phyloP scores from a whole-genome alignment of 345 rosid genomes.

The Pistacia vera region DNA sequence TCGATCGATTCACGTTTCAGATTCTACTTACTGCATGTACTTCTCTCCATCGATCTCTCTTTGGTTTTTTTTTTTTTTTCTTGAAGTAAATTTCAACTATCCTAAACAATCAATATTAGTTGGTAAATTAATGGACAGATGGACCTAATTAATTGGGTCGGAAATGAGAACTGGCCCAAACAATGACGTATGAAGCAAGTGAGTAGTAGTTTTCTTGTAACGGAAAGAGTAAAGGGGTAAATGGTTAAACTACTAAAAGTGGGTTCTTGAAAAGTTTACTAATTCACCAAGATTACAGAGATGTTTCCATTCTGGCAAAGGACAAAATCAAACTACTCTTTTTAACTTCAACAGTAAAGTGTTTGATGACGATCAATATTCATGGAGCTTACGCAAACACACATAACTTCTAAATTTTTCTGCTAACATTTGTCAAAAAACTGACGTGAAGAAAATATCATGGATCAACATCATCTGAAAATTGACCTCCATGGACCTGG shows the following conservation, averaged over 20 bases:
- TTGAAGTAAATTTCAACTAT: too few species aligned
- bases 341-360: conserved; percentile 11
- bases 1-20: too few species aligned
- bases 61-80: too few species aligned
- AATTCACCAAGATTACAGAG: neutral
- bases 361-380: neutral
- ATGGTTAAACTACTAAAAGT: neutral
- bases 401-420: neutral
- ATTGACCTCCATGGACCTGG: neutral
- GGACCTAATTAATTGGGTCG: neutral
- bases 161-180: neutral
- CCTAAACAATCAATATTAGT: too few species aligned
- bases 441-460: too few species aligned
- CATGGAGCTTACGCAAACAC: neutral
- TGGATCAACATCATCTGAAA: too few species aligned
- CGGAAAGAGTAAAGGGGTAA: too few species aligned
- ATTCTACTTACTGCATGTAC: too few species aligned
- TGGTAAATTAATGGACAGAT: too few species aligned
- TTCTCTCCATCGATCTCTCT: too few species aligned
- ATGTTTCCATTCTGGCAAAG: neutral
- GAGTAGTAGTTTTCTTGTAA: neutral
- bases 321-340: neutral
- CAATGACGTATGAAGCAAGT: neutral
- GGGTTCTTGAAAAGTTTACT: neutral
- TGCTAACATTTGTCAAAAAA: neutral